phyloP scores from a whole-genome alignment of 164 flowering plant species.

The Hamamelis virginiana region DNA sequence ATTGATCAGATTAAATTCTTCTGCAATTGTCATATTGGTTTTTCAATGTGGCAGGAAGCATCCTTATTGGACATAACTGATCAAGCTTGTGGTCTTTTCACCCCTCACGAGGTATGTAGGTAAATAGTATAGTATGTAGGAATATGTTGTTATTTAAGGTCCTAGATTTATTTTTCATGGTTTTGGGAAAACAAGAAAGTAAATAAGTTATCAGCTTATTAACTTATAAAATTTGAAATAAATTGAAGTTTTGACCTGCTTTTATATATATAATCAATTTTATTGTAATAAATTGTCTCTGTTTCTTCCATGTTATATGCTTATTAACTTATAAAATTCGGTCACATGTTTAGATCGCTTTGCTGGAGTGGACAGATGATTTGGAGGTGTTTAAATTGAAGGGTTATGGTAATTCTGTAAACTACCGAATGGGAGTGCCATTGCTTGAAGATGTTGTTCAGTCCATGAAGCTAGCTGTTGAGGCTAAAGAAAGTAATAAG shows the following conservation, averaged over 20 bases:
- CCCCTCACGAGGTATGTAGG: slow-evolving; percentile 63
- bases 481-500: slow-evolving; percentile 70
- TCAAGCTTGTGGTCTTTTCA: slow-evolving; percentile 89
- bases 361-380: slow-evolving; percentile 97
- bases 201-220: no score
- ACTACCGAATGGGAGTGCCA: slow-evolving; percentile 89
- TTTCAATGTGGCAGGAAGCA: slow-evolving; percentile 63
- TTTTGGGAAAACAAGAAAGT: neutral
- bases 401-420: slow-evolving; percentile 89
- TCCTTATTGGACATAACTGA: slow-evolving; percentile 69
- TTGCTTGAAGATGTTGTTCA: slow-evolving; percentile 77
- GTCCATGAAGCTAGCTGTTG: slow-evolving; percentile 87
- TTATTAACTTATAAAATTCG: neutral
- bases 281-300: no score
- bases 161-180: neutral
- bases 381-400: slow-evolving; percentile 76
- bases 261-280: no score
- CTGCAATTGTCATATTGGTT: neutral
- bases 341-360: slow-evolving; percentile 45
- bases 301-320: neutral
- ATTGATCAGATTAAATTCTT: neutral
- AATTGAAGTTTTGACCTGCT: no score
- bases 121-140: no score
- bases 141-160: neutral
- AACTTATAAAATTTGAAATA: no score